These are phyloP conservation scores for Rheum nobile DNA, from an alignment of 148 eudicot genomes.

Conservation along the genomic window DNA sequence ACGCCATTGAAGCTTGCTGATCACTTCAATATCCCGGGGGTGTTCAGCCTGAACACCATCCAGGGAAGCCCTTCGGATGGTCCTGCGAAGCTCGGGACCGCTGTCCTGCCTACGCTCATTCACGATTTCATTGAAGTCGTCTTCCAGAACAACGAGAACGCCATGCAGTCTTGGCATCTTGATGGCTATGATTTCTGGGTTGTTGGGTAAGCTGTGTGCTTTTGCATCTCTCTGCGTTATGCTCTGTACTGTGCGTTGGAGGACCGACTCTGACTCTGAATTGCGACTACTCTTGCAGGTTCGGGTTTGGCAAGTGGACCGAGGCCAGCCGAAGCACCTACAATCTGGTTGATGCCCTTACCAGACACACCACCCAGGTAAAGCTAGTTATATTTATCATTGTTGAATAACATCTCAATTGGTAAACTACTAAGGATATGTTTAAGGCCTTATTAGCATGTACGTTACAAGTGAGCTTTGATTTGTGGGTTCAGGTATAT, in stretches of 20 bases:
- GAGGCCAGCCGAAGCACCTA: conserved; percentile 34
- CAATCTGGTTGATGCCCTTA: conserved; percentile 46
- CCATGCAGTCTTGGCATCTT: conserved; percentile 88
- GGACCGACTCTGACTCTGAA: background rate
- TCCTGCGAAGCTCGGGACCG: conserved; percentile 34
- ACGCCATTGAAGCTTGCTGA: conserved; percentile 94
- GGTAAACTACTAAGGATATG: too few relatives aligned
- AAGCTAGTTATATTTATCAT: background rate
- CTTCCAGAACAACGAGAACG: conserved; percentile 66
- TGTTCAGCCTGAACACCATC: conserved; percentile 53
- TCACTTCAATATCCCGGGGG: conserved; percentile 74
- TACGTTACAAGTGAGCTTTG: too few relatives aligned
- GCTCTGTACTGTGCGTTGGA: too few relatives aligned
- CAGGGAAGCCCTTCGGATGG: conserved; percentile 49
- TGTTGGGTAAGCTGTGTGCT: conserved; percentile 43
- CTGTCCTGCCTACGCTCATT: conserved; percentile 44
- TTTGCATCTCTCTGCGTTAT: background rate
- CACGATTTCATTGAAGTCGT: conserved; percentile 81
- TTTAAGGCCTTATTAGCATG: too few relatives aligned
- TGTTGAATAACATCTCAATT: too few relatives aligned
- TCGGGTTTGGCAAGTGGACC: conserved; percentile 69
- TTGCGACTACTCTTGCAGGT: conserved; percentile 28
- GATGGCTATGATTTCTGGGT: conserved; percentile 99
- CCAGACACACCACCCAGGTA: conserved; percentile 59
- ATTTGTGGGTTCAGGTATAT: conserved; percentile 32